These are phyloP conservation scores for Tuber magnatum DNA, from an alignment of 495 filamentous ascomycete genomes.

Conservation along the genomic window DNA sequence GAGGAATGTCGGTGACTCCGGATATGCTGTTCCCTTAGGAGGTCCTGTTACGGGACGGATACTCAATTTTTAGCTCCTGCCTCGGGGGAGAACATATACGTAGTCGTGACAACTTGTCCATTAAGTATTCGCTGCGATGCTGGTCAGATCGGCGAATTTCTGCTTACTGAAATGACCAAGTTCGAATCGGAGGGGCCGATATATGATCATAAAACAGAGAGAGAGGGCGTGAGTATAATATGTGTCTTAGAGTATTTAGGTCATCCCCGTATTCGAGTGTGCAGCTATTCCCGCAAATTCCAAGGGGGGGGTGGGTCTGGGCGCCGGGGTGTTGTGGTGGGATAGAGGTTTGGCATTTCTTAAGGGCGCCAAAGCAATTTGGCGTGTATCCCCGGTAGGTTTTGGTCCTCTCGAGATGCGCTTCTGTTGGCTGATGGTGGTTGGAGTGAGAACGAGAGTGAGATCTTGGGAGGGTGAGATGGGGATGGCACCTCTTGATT, in stretches of 20 bases:
- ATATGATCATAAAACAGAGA: neutral
- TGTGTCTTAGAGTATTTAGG: neutral
- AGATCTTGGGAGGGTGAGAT: neutral
- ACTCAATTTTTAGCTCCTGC: neutral
- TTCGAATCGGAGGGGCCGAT: neutral
- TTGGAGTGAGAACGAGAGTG: neutral
- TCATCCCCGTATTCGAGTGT: neutral
- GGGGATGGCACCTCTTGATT: neutral
- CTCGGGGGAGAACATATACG: neutral
- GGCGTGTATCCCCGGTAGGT: neutral
- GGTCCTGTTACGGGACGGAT: neutral
- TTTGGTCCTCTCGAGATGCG: neutral
- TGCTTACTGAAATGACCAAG: neutral
- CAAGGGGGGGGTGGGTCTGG: neutral
- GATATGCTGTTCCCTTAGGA: neutral
- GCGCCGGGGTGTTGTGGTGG: neutral
- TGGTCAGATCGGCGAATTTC: neutral
- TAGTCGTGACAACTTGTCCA: neutral
- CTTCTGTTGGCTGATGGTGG: neutral
- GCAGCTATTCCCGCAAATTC: neutral
- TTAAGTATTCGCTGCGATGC: neutral
- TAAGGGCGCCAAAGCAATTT: neutral
- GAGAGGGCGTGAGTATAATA: neutral
- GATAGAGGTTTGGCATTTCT: neutral
- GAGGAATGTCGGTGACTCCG: neutral